Evolutionary conservation across 345 rosid species (phyloP), one percentile per base, ranked within the genome.

Genomic region (Pseudoturritis turrita): DNA sequence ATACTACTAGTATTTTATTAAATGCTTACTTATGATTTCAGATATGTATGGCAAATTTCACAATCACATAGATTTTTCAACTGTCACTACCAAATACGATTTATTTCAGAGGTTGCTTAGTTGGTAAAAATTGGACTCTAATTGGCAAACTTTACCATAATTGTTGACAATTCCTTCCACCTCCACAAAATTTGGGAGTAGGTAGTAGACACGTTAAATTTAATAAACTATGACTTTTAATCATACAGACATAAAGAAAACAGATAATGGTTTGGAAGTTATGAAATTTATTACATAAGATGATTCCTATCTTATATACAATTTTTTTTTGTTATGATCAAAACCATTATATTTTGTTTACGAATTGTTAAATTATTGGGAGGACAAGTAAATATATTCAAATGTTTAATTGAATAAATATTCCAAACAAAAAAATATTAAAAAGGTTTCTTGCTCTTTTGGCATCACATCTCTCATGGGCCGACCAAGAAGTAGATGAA

Each of bases 401-500:
- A 29, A 29, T 68, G 28, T 29, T 19, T 26, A 67, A 40, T 4
- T 14, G 18, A 65, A 22, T 45, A 18, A 31, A 18, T 43, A 69
- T 58, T 9, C 13, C 5, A 25, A 15, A 25, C 4, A 13, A 3
- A 41, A n/a, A 3, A 59, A 36, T 17, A 61, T 18, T n/a, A 63
- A 43, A 14, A 22, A 53, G 64, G 33, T 64, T 64, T 73, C 71
- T 44, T 73, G 65, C 7, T 37, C 35, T 26, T 44, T 65, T 14
- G 66, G 26, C 60, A 72, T 54, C 29, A 56, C 60, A 73, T 37
- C 39, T 35, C 25, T 37, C 19, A 28, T 73, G 72, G 35, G 36
- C 60, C 72, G 77, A 65, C 71, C 43, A 64, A 55, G 71, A 62
- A 72, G 62, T 72, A 40, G 76, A 72, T 52, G n/a, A 62, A 51